A percentile compares a stretch with the other conserved stretches of the same genome.
phyloP scores from a whole-genome alignment of 1,284 basidiomycete species.

The Irpex sp. region DNA sequence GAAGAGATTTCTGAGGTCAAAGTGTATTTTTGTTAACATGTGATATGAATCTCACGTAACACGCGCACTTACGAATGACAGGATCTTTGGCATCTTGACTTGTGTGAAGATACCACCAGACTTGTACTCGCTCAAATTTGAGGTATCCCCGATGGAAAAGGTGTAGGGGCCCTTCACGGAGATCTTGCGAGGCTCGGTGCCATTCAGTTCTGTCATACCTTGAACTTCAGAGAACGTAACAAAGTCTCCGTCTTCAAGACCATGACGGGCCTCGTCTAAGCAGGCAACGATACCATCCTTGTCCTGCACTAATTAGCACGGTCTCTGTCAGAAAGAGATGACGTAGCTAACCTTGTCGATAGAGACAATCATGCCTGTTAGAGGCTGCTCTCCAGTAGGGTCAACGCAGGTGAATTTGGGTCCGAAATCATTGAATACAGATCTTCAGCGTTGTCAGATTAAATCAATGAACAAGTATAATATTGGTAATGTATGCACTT shows the following conservation, averaged over 20 bases:
- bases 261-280: slow-evolving; percentile 95
- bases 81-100: slow-evolving; percentile 97
- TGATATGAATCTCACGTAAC: background rate
- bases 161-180: slow-evolving; percentile 96
- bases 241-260: slow-evolving; percentile 96
- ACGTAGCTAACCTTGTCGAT: slow-evolving; percentile 66
- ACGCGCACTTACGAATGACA: slow-evolving; percentile 75
- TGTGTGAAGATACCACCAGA: slow-evolving; percentile 95
- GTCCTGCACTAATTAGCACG: slow-evolving; percentile 46
- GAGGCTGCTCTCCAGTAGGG: slow-evolving; percentile 91
- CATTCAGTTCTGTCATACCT: slow-evolving; percentile 92
- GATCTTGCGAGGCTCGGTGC: slow-evolving; percentile 88
- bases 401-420: slow-evolving; percentile 93
- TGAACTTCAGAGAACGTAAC: slow-evolving; percentile 98
- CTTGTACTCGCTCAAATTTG: slow-evolving; percentile 76
- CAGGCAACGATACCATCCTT: slow-evolving; percentile 92
- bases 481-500: slow-evolving; percentile 24
- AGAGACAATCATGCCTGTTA: slow-evolving; percentile 94
- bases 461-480: slow-evolving; percentile 11
- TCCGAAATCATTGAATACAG: slow-evolving; percentile 97
- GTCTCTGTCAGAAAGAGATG: background rate
- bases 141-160: slow-evolving; percentile 91
- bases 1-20: slow-evolving; percentile 78
- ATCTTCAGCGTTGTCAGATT: slow-evolving; percentile 40
- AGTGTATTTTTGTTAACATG: too few relatives aligned